Percentiles rank a stretch among this genome's conserved stretches.
Evolutionary conservation across 2,329 filamentous ascomycete genomes (phyloP).

Genomic region (Fusarium robinianum): DNA sequence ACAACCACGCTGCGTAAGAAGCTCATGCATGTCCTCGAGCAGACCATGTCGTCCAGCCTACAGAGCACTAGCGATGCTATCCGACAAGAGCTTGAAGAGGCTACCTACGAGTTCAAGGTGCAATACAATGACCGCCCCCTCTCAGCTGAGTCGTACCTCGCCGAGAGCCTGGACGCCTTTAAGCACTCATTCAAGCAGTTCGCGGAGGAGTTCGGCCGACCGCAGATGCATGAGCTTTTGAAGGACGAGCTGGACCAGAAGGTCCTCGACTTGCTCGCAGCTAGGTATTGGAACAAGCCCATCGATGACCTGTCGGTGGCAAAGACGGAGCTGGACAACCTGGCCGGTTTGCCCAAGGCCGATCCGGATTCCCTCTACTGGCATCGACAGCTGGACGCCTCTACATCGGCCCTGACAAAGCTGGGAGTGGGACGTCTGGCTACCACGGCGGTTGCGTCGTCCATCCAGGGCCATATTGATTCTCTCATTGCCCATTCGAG

Average conservation of each 20-base stretch:
- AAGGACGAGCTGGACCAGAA: constrained; percentile 94
- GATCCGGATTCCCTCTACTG: constrained; percentile 87
- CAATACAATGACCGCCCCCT: constrained; percentile 97
- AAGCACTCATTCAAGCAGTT: constrained; percentile 98
- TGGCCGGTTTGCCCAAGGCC: constrained; percentile 81
- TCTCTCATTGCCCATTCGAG: constrained; percentile 77
- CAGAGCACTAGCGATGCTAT: constrained; percentile 91
- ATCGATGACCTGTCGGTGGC: constrained; percentile 77
- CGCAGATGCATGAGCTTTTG: constrained; percentile 85
- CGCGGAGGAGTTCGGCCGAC: constrained; percentile 83
- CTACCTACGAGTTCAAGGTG: constrained; percentile 98
- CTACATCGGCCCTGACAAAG: constrained; percentile 87
- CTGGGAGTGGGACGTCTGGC: constrained; percentile 90
- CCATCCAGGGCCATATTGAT: constrained; percentile 85
- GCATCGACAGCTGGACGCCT: constrained; percentile 92
- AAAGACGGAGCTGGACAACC: constrained; percentile 69
- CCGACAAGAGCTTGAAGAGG: constrained; percentile 91
- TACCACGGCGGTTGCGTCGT: constrained; percentile 85
- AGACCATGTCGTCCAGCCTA: constrained; percentile 93
- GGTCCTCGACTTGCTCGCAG: constrained; percentile 88
- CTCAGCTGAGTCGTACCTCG: constrained; percentile 94
- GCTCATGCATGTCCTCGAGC: constrained; percentile 94
- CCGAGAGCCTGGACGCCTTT: constrained; percentile 92
- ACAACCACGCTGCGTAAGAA: constrained; percentile 90
- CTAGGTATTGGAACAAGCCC: constrained; percentile 96